phyloP scores from a whole-genome alignment of 805 yeast genomes.

The Yamadazyma insecticola region DNA sequence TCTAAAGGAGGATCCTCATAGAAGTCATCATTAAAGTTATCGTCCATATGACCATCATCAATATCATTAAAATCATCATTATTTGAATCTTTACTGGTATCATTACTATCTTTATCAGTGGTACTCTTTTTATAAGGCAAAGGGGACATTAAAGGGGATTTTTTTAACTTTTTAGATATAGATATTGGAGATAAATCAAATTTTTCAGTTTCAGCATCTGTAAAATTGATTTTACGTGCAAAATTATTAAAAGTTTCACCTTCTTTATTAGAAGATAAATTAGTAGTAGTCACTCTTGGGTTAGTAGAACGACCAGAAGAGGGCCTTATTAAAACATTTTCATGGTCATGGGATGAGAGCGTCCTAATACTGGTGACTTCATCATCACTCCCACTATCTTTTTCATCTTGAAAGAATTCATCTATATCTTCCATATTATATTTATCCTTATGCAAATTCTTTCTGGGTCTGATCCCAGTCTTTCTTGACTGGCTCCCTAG shows the following conservation, averaged over 20 bases:
- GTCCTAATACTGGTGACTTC: not conserved
- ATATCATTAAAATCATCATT: constrained; percentile 3
- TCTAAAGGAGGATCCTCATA: constrained; percentile 2
- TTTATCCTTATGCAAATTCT: constrained; percentile 47
- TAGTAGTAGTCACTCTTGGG: not conserved
- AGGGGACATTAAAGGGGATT: too few species aligned
- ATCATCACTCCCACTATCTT: constrained; percentile 4
- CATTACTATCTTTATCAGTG: too few species aligned
- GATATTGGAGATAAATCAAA: constrained; percentile 28
- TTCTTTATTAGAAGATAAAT: not conserved
- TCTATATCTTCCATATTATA: constrained; percentile 66
- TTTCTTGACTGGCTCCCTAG: constrained; percentile 63
- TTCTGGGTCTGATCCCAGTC: constrained; percentile 52
- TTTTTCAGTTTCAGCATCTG: constrained; percentile 28
- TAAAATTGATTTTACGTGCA: constrained; percentile 33
- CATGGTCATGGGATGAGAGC: too few species aligned
- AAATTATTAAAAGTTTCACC: constrained; percentile 13
- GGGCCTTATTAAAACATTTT: too few species aligned
- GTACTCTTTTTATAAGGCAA: too few species aligned
- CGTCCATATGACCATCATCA: constrained; percentile 11
- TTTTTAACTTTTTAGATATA: constrained; percentile 5
- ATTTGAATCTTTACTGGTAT: too few species aligned
- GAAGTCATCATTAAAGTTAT: constrained; percentile 19
- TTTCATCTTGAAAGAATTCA: constrained; percentile 56
- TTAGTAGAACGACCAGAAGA: too few species aligned